Evolutionary conservation across 495 filamentous ascomycete species (phyloP).

Genomic region (Thermothielavioides terrestris): DNA sequence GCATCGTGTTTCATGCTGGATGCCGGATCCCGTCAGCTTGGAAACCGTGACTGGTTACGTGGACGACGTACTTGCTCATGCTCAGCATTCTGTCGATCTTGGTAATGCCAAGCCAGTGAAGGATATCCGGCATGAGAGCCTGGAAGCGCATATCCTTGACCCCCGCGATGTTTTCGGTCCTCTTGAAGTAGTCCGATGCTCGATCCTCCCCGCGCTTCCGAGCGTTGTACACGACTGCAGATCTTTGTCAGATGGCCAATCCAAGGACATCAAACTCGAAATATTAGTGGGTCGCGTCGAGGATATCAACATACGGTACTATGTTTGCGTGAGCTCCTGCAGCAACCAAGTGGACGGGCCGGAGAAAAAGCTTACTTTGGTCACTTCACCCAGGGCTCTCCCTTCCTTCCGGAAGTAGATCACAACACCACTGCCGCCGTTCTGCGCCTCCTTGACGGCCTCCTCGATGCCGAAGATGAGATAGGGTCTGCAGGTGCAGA

Average conservation of each 20-base stretch:
- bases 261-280: not conserved
- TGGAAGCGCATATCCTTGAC: constrained; percentile 99
- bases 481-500: constrained; percentile 96
- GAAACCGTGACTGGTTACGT: not conserved
- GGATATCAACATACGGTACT: constrained; percentile 39
- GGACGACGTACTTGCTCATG: constrained; percentile 77
- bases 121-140: constrained; percentile 96
- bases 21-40: constrained; percentile 7
- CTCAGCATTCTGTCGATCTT: constrained; percentile 98
- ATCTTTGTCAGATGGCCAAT: constrained; percentile 26
- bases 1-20: constrained; percentile 95
- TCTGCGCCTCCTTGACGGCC: constrained; percentile 92
- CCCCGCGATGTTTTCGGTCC: constrained; percentile 94
- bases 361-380: constrained; percentile 51
- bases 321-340: constrained; percentile 16
- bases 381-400: constrained; percentile 90
- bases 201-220: constrained; percentile 76
- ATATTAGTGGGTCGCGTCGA: not conserved
- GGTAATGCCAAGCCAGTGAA: constrained; percentile 97
- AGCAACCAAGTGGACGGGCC: not conserved
- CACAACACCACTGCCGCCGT: constrained; percentile 88
- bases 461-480: constrained; percentile 95
- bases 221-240: constrained; percentile 83
- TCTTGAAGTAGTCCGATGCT: constrained; percentile 94
- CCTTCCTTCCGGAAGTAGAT: constrained; percentile 99